Conservation (phyloP, 1,139 yeast species). For the Suhomyces ambrosiae region DNA sequence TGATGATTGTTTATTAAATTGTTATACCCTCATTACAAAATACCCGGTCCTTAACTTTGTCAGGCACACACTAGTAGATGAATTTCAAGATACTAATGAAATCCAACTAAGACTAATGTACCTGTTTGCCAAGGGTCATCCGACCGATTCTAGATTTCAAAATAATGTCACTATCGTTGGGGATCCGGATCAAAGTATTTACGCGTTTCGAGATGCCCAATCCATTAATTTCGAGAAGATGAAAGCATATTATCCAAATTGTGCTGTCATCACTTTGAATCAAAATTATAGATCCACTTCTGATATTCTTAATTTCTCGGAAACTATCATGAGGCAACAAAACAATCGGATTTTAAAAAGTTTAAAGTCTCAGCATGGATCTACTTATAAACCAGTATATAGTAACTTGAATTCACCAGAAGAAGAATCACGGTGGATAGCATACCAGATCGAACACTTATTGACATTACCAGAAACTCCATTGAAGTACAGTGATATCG, state of each 20-base stretch:
- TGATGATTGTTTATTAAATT: conserved; percentile 73
- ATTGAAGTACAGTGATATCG: conserved; percentile 58
- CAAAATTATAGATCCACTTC: conserved; percentile 83
- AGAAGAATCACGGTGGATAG: conserved; percentile 62
- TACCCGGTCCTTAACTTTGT: conserved; percentile 51
- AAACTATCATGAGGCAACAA: conserved; percentile 67
- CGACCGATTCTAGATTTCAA: conserved; percentile 22
- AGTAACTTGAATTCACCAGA: conserved; percentile 39
- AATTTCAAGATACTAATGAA: conserved; percentile 88
- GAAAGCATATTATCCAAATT: conserved; percentile 44
- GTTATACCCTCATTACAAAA: conserved; percentile 50
- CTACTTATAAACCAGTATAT: conserved; percentile 52
- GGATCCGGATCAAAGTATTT: conserved; percentile 95
- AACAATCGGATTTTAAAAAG: conserved; percentile 42
- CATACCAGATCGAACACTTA: conserved; percentile 53
- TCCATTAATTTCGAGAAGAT: conserved; percentile 65
- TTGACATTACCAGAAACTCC: conserved; percentile 37
- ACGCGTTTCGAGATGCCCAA: conserved; percentile 83
- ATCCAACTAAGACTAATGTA: conserved; percentile 73
- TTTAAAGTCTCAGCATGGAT: conserved; percentile 47
- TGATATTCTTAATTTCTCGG: conserved; percentile 66
- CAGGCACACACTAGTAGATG: conserved; percentile 83
- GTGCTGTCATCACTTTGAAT: conserved; percentile 47
- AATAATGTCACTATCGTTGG: conserved; percentile 83
- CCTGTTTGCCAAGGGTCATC: conserved; percentile 51